phyloP scores from a whole-genome alignment of 768 basidiomycete genomes.

The Trametes cinnabarina region DNA sequence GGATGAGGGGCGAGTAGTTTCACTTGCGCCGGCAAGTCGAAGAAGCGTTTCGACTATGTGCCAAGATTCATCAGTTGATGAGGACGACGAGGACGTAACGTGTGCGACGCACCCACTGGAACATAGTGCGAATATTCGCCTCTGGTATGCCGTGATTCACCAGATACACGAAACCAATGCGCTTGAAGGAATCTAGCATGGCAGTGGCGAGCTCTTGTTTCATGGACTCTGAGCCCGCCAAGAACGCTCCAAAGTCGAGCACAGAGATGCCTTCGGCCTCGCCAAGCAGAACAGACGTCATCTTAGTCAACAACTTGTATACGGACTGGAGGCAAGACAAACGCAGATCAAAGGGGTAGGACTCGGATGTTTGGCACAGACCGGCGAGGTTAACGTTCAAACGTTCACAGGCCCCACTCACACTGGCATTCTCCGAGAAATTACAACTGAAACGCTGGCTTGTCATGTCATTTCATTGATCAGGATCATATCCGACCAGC shows the following conservation, averaged over 20 bases:
- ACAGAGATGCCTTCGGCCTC: constrained; percentile 31
- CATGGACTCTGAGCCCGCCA: constrained; percentile 33
- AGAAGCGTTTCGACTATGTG: constrained; percentile 33
- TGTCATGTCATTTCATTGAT: no score
- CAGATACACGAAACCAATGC: constrained; percentile 24
- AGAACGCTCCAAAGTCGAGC: constrained; percentile 44
- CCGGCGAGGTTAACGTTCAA: no score
- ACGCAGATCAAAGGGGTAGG: no score
- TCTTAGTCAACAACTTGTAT: background rate
- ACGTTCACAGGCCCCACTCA: no score
- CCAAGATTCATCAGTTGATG: background rate
- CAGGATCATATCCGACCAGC: no score
- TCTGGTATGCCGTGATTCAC: constrained; percentile 34
- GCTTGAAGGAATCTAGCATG: constrained; percentile 45
- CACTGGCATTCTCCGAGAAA: no score
- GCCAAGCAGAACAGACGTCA: constrained; percentile 6
- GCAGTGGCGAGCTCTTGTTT: constrained; percentile 40
- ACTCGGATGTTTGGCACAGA: no score
- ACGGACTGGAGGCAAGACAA: background rate
- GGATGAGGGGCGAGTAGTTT: constrained; percentile 39
- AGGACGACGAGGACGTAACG: background rate
- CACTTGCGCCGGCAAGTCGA: constrained; percentile 28
- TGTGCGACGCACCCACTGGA: constrained; percentile 28
- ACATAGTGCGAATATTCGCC: constrained; percentile 33
- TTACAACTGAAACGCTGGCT: no score